Evolutionary conservation across 495 filamentous ascomycete genomes (phyloP), one percentile per base, ranked within the genome.

Genomic region (Neurospora sp.): DNA sequence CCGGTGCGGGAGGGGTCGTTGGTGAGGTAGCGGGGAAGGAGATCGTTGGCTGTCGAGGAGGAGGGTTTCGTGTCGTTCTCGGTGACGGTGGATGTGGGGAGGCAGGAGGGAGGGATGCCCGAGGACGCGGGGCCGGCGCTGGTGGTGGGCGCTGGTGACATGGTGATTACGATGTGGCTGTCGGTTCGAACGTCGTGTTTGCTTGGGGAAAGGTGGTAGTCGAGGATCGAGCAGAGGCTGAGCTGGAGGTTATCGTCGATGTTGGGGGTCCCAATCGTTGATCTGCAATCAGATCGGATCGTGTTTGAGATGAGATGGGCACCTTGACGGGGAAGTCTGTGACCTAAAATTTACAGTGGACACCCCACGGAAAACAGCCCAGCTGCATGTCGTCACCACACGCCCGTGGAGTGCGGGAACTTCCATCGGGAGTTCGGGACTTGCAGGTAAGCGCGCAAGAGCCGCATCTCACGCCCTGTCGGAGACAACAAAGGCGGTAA

Each of bases 1-100:
- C 90, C 86, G 0, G 87, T 88, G 72, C 84, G 82, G 34, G 79
- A 73, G 13, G 87, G 85, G 80, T 88, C 84, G 81, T 88, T 87
- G 19, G 75, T 66, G 72, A 83, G 69, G 79, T 81, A 83, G 62
- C 73, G 69, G 40, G 80, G 77, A 69, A 74, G 73, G 31, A 73
- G 70, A 31, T 70, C 71, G 39, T 69, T 73, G 69, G n/a, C 36
- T 70, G 66, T 62, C 7, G 54, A 31, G n/a, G 54, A 62, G 5
- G 48, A 31, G 11, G 24, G 54, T 54, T 72, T 73, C 78, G 40
- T 36, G 69, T 69, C 39, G 75, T 39, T 45, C 28, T 62, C 54
- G 54, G 75, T 62, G 54, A 66, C 34, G 62, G 42, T 39, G 66
- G 7, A 45, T 73, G 31, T 71, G 74, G 40, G 39, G 69, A 3